Conservation (phyloP, 371 early-diverging fungal genomes). For the Homolaphlyctis polyrhiza region DNA sequence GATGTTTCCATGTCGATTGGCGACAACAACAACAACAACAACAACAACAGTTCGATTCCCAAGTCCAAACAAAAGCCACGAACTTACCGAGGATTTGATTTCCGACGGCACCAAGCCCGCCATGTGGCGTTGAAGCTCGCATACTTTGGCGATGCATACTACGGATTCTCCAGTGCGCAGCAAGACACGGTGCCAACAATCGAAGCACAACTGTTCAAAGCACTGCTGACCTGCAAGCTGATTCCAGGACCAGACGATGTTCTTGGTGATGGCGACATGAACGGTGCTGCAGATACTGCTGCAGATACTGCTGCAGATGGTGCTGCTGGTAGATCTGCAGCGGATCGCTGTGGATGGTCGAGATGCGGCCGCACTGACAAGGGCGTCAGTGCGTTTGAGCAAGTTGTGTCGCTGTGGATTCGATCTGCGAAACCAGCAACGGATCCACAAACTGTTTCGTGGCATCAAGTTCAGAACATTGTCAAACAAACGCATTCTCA, state of each 20-base stretch:
- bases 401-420: conserved; percentile 81
- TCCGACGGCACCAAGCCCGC: conserved; percentile 67
- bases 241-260: too few species aligned
- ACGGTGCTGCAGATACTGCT: not conserved
- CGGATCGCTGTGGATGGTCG: conserved; percentile 40
- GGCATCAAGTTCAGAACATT: conserved; percentile 9
- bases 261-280: too few species aligned
- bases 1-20: not conserved
- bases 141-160: conserved; percentile 90
- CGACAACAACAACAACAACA: not conserved
- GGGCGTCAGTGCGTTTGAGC: conserved; percentile 90
- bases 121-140: conserved; percentile 83
- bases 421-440: conserved; percentile 52
- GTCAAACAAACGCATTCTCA: not conserved
- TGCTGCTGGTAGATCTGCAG: not conserved
- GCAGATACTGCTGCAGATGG: not conserved
- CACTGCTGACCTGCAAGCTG: conserved; percentile 37
- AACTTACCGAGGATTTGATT: conserved; percentile 70
- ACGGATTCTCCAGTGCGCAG: conserved; percentile 70
- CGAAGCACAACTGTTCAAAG: conserved; percentile 77
- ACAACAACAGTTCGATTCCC: too few species aligned
- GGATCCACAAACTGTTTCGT: conserved; percentile 32
- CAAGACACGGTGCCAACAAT: conserved; percentile 61
- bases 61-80: not conserved
- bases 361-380: conserved; percentile 94